A percentile compares a stretch with the other conserved stretches of the same genome.
phyloP scores from a whole-genome alignment of 306 rosid genomes.

The Prunus campanulata region DNA sequence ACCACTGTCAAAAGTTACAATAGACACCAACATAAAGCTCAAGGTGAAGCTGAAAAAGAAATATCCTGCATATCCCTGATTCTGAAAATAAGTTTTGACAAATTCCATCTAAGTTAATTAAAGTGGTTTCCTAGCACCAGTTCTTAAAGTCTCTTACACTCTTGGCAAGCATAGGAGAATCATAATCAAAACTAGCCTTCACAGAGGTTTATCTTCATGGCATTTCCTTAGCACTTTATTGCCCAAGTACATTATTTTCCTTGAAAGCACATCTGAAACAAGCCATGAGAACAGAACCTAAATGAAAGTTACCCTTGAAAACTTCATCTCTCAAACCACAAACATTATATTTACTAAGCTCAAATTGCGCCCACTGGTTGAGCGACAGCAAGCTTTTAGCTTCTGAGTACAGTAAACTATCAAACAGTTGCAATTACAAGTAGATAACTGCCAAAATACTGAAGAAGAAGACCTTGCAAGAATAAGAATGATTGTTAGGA shows the following conservation, averaged over 20 bases:
- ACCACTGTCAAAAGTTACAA: neutral
- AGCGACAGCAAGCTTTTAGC: neutral
- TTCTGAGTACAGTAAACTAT: neutral
- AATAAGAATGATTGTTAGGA: neutral
- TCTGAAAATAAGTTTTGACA: neutral
- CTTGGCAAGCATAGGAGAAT: neutral
- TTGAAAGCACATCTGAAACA: neutral
- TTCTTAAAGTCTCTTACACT: neutral
- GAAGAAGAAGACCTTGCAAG: neutral
- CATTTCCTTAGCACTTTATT: neutral
- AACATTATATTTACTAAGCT: neutral
- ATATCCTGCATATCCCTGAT: neutral
- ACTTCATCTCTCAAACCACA: neutral
- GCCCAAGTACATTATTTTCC: neutral
- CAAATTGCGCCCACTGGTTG: neutral
- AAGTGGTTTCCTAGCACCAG: neutral
- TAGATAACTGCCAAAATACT: neutral
- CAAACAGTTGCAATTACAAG: neutral
- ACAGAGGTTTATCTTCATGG: neutral
- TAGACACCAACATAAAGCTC: neutral
- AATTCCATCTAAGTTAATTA: neutral
- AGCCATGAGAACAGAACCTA: neutral
- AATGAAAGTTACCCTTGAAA: neutral
- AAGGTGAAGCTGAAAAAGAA: neutral
- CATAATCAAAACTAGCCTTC: neutral